phyloP scores from a whole-genome alignment of 805 yeast species.

The Debaryomyces prosopidis region DNA sequence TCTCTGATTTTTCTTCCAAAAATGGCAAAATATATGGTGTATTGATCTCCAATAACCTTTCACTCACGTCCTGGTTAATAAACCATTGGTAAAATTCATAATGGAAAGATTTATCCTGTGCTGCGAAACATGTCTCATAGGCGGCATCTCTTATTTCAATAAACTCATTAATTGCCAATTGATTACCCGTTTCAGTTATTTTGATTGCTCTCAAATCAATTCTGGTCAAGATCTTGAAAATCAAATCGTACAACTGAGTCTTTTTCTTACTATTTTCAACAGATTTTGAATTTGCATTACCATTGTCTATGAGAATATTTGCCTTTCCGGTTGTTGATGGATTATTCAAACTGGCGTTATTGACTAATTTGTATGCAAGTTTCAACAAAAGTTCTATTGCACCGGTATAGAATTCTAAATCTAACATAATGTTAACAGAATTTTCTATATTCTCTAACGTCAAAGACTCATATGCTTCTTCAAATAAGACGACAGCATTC shows the following conservation, averaged over 20 bases:
- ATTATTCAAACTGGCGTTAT: slow-evolving; percentile 6
- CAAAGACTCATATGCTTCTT: slow-evolving; percentile 75
- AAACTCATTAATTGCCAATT: slow-evolving; percentile 48
- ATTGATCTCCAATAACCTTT: slow-evolving; percentile 72
- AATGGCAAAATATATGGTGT: slow-evolving; percentile 81
- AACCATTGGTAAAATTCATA: slow-evolving; percentile 93
- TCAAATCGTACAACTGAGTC: slow-evolving; percentile 61
- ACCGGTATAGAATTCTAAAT: slow-evolving; percentile 76
- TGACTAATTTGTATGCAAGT: slow-evolving; percentile 65
- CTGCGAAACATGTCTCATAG: slow-evolving; percentile 70
- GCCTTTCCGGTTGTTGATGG: slow-evolving; percentile 1
- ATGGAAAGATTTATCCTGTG: slow-evolving; percentile 84
- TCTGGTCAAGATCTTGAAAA: slow-evolving; percentile 72
- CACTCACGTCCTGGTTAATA: slow-evolving; percentile 72
- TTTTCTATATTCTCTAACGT: slow-evolving; percentile 79
- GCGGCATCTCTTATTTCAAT: slow-evolving; percentile 67
- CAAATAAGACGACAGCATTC: slow-evolving; percentile 74
- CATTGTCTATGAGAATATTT: slow-evolving; percentile 3
- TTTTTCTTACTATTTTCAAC: slow-evolving; percentile 20
- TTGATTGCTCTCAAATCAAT: slow-evolving; percentile 66
- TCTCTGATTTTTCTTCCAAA: slow-evolving; percentile 63
- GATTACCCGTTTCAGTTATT: slow-evolving; percentile 34
- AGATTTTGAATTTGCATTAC: slow-evolving; percentile 9
- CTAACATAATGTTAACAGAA: slow-evolving; percentile 74
- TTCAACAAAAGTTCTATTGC: slow-evolving; percentile 81